These are phyloP conservation scores for Capronia epimyces DNA, from an alignment of 2,329 filamentous ascomycete species.

Conservation along the genomic window DNA sequence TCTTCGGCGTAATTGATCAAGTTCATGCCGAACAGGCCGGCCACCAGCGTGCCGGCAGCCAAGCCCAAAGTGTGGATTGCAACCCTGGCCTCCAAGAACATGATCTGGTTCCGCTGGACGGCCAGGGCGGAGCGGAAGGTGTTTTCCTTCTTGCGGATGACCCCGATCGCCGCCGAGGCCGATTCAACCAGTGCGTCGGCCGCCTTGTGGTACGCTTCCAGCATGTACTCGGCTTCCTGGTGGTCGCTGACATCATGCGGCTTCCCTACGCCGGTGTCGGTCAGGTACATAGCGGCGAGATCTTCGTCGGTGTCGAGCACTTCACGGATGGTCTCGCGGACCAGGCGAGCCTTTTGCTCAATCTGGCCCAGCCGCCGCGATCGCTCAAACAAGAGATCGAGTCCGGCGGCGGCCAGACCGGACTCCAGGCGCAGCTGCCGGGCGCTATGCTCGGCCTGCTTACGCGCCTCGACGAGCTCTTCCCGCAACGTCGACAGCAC, in stretches of 20 bases:
- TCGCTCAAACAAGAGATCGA: conserved; percentile 31
- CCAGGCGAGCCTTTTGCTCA: conserved; percentile 35
- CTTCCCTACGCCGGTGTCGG: conserved; percentile 31
- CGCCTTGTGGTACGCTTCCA: conserved; percentile 37
- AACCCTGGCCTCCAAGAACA: conserved; percentile 37
- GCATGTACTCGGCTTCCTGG: conserved; percentile 37
- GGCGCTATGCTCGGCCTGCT: conserved; percentile 15
- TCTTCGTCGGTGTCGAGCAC: conserved; percentile 36
- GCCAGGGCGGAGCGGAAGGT: conserved; percentile 34
- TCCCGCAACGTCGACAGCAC: conserved; percentile 35
- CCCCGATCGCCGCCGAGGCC: conserved; percentile 28
- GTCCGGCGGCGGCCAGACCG: conserved; percentile 18
- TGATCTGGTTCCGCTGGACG: conserved; percentile 38
- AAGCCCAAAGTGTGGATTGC: conserved; percentile 37
- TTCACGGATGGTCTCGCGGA: conserved; percentile 34
- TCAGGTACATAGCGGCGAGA: conserved; percentile 37
- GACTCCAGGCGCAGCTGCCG: conserved; percentile 15
- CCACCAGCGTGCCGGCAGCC: conserved; percentile 35
- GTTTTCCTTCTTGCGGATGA: conserved; percentile 34
- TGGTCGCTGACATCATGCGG: conserved; percentile 33
- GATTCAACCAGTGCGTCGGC: conserved; percentile 35
- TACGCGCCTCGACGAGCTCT: conserved; percentile 18
- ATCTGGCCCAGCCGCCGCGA: conserved; percentile 30
- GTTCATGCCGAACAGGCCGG: conserved; percentile 38
- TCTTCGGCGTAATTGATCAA: conserved; percentile 37